Evolutionary conservation across 306 rosid genomes (phyloP).

Genomic region (Vicia villosa): DNA sequence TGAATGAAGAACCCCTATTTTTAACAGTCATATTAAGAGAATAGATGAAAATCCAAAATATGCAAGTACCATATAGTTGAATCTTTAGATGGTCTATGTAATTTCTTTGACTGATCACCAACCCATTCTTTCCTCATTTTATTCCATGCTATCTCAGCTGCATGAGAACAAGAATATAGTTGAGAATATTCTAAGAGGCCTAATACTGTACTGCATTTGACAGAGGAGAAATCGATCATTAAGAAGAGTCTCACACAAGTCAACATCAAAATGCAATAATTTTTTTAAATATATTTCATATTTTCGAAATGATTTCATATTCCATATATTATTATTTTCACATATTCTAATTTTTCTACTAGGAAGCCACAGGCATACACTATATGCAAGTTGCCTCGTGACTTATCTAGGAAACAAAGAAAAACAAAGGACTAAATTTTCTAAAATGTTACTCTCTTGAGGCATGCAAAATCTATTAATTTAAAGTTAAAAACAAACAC

Average conservation of each 20-base stretch:
- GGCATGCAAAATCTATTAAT: neutral
- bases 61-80: conserved; percentile 56
- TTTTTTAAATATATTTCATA: neutral
- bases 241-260: conserved; percentile 6
- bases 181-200: conserved; percentile 4
- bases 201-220: neutral
- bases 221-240: neutral
- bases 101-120: conserved; percentile 48
- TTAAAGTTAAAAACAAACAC: conserved; percentile 11
- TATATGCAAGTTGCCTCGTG: conserved; percentile 16
- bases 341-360: neutral
- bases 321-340: neutral
- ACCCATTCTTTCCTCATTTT: conserved; percentile 60
- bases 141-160: conserved; percentile 73
- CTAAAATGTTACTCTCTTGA: neutral
- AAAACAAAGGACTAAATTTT: conserved; percentile 23
- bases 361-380: neutral
- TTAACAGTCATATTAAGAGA: neutral
- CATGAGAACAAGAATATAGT: conserved; percentile 30
- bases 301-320: neutral
- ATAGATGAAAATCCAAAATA: neutral
- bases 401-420: conserved; percentile 3
- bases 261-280: neutral
- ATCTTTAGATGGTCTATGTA: conserved; percentile 41
- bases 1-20: neutral